Evolutionary conservation across 2,329 filamentous ascomycete genomes (phyloP).

Genomic region (Didymella exigua): DNA sequence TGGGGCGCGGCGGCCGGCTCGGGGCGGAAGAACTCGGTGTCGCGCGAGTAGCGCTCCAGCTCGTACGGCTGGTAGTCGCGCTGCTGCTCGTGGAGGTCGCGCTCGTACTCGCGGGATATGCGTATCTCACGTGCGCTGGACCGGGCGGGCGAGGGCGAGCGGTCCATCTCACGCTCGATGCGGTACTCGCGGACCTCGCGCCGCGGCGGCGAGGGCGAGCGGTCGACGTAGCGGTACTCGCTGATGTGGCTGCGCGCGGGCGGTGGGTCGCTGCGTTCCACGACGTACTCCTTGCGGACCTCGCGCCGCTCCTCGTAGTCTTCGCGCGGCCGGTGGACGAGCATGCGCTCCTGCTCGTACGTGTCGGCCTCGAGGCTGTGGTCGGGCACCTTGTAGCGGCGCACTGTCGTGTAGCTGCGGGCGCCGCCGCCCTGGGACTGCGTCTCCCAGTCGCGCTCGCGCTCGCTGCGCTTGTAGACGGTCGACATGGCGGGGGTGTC

Average conservation of each 20-base stretch:
- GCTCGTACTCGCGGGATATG: constrained; percentile 40
- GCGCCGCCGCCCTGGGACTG: constrained; percentile 46
- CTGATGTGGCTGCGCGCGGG: constrained; percentile 41
- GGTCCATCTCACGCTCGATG: constrained; percentile 58
- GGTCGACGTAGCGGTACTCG: constrained; percentile 47
- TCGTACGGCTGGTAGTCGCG: constrained; percentile 41
- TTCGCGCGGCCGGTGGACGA: constrained; percentile 50
- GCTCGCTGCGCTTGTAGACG: constrained; percentile 50
- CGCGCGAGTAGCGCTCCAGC: constrained; percentile 59
- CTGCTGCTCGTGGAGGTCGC: constrained; percentile 39
- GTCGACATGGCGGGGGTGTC: constrained; percentile 50
- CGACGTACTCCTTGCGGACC: constrained; percentile 45
- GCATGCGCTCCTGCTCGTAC: constrained; percentile 54
- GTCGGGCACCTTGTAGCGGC: constrained; percentile 64
- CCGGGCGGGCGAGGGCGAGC: constrained; percentile 54
- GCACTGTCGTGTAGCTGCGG: constrained; percentile 60
- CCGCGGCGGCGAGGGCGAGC: constrained; percentile 51
- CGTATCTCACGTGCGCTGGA: constrained; percentile 43
- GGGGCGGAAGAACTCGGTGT: constrained; percentile 58
- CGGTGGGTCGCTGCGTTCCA: constrained; percentile 42
- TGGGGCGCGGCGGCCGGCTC: constrained; percentile 36
- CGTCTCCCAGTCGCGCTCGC: constrained; percentile 54
- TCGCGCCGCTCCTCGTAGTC: constrained; percentile 41
- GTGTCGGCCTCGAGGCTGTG: constrained; percentile 49
- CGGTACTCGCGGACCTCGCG: constrained; percentile 57